Conservation (phyloP, 2,329 filamentous ascomycete genomes). For the Fusarium compactum region DNA sequence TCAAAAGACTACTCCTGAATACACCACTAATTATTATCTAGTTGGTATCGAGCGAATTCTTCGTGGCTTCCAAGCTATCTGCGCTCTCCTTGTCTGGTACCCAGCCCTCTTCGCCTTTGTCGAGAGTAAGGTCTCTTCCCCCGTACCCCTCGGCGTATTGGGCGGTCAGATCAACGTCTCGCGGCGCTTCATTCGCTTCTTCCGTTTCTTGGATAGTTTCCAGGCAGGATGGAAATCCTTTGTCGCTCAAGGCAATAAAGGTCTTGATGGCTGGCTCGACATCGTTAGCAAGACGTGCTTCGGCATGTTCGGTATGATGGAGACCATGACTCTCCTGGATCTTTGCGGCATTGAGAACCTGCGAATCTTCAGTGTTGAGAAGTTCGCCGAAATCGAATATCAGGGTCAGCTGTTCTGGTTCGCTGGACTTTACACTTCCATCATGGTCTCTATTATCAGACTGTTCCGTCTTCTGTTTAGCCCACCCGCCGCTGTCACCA, state of each 20-base stretch:
- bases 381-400: constrained; percentile 60
- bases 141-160: constrained; percentile 52
- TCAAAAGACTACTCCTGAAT: constrained; percentile 15
- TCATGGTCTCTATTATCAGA: constrained; percentile 58
- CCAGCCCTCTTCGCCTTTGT: constrained; percentile 55
- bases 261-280: constrained; percentile 62
- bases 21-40: constrained; percentile 46
- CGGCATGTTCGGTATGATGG: constrained; percentile 75
- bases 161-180: constrained; percentile 59
- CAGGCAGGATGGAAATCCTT: constrained; percentile 61
- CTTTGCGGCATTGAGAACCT: constrained; percentile 58
- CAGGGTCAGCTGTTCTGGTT: constrained; percentile 80
- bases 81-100: constrained; percentile 62
- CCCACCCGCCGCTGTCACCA: constrained; percentile 51
- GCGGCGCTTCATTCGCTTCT: constrained; percentile 75
- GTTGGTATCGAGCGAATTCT: constrained; percentile 72
- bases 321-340: constrained; percentile 72
- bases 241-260: constrained; percentile 42
- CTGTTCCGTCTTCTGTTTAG: constrained; percentile 55
- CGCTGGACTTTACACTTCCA: constrained; percentile 67
- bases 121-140: constrained; percentile 48
- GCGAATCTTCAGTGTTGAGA: constrained; percentile 64
- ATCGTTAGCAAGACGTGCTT: constrained; percentile 69
- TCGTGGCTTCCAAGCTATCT: constrained; percentile 66
- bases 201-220: constrained; percentile 75